Evolutionary conservation across 2,329 filamentous ascomycete species (phyloP).

Genomic region (Fusarium abutilonis): DNA sequence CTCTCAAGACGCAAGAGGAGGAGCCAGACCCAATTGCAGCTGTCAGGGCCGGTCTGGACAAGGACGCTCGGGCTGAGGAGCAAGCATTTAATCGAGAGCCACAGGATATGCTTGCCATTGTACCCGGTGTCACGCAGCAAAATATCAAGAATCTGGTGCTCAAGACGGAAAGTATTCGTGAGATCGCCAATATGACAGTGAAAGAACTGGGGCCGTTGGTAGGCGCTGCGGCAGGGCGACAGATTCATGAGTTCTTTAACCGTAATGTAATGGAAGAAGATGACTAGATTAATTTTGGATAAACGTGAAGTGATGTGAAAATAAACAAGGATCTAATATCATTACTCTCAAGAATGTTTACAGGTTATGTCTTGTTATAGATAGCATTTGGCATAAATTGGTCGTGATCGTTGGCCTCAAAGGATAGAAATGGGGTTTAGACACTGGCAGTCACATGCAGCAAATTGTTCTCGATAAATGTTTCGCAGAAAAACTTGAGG

Average conservation of each 20-base stretch:
- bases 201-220: conserved; percentile 78
- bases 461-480: not conserved
- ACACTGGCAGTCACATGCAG: not conserved
- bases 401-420: no score
- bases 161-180: conserved; percentile 78
- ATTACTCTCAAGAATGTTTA: no score
- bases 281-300: conserved; percentile 33
- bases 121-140: conserved; percentile 85
- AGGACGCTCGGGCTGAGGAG: conserved; percentile 66
- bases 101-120: conserved; percentile 86
- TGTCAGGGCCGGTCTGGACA: conserved; percentile 78
- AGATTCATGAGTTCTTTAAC: conserved; percentile 85
- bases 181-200: conserved; percentile 86
- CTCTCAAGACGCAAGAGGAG: conserved; percentile 86
- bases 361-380: no score
- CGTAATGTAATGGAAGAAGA: conserved; percentile 66
- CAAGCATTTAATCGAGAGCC: conserved; percentile 84
- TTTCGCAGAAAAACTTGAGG: conserved; percentile 23
- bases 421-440: not conserved
- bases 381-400: no score
- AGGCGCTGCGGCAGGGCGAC: conserved; percentile 78
- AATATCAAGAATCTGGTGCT: conserved; percentile 78
- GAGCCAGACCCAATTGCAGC: conserved; percentile 93
- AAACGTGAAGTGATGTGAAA: conserved; percentile 14
- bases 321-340: not conserved